Percentiles rank a stretch among this genome's conserved stretches.
Conservation (phyloP, 441 rosid species). For the Erysimum cheiri region DNA sequence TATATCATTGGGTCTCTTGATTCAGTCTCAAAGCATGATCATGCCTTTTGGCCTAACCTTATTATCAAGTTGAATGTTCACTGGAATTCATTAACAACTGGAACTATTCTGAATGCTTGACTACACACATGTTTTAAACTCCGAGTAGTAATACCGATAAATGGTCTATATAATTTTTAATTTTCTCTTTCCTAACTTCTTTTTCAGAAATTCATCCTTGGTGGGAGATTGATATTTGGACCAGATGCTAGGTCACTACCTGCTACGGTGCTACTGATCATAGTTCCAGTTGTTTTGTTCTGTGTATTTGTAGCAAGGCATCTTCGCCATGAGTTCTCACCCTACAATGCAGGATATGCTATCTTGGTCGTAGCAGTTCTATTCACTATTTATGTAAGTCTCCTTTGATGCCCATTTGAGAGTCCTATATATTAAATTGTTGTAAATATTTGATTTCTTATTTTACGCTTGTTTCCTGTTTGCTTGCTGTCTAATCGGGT, state of each 20-base stretch:
- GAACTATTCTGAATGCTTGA: not conserved
- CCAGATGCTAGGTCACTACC: conserved; percentile 93
- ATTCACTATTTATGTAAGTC: conserved; percentile 79
- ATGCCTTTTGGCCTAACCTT: too few species aligned
- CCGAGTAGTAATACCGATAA: not conserved
- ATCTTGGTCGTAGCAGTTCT: conserved; percentile 75
- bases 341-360: conserved; percentile 76
- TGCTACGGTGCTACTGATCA: conserved; percentile 77
- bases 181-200: conserved; percentile 19
- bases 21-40: too few species aligned
- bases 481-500: not conserved
- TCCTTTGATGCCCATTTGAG: conserved; percentile 24
- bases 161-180: conserved; percentile 10
- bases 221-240: conserved; percentile 96
- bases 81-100: too few species aligned
- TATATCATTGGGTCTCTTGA: too few species aligned
- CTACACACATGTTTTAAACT: not conserved
- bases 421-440: not conserved
- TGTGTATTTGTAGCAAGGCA: conserved; percentile 89
- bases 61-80: too few species aligned
- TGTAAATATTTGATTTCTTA: conserved; percentile 48
- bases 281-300: conserved; percentile 74
- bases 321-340: conserved; percentile 81
- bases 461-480: not conserved
- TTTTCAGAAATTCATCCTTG: conserved; percentile 81